Conservation (phyloP, 2,329 filamentous ascomycete genomes). For the Alternaria incomplexa region DNA sequence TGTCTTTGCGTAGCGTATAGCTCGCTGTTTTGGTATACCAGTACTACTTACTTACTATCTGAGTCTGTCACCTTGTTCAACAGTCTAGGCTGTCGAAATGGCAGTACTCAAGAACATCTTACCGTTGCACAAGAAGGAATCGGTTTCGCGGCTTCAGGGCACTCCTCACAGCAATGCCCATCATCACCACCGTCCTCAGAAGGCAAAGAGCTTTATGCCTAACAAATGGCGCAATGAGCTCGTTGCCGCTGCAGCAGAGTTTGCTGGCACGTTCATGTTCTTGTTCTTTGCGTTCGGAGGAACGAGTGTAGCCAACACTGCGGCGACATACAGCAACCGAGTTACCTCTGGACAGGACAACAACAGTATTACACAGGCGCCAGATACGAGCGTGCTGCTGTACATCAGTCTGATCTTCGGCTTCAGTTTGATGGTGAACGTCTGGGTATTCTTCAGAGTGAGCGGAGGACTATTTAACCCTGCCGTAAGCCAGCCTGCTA, state of each 20-base stretch:
- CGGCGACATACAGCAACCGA: conserved; percentile 26
- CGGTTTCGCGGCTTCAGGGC: not conserved
- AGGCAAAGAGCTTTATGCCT: not conserved
- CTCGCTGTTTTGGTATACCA: not conserved
- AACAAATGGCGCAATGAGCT: conserved; percentile 43
- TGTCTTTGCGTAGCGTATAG: not conserved
- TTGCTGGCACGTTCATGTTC: conserved; percentile 50
- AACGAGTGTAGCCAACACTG: conserved; percentile 47
- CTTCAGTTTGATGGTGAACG: conserved; percentile 48
- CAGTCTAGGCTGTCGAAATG: conserved; percentile 2
- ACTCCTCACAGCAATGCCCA: not conserved
- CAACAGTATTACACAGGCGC: conserved; percentile 36
- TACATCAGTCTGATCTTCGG: conserved; percentile 49
- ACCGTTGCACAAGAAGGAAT: conserved; percentile 13
- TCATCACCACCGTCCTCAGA: not conserved
- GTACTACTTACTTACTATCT: not conserved
- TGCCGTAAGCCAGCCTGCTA: conserved; percentile 36
- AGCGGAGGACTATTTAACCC: conserved; percentile 50
- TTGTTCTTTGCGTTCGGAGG: conserved; percentile 50
- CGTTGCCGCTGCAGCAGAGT: conserved; percentile 46
- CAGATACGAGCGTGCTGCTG: conserved; percentile 42
- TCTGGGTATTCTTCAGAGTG: conserved; percentile 50
- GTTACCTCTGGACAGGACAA: conserved; percentile 26
- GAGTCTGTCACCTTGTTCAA: not conserved
- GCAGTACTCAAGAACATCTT: conserved; percentile 13